Evolutionary conservation across 768 basidiomycete genomes (phyloP).

Genomic region (Mycena amicta): DNA sequence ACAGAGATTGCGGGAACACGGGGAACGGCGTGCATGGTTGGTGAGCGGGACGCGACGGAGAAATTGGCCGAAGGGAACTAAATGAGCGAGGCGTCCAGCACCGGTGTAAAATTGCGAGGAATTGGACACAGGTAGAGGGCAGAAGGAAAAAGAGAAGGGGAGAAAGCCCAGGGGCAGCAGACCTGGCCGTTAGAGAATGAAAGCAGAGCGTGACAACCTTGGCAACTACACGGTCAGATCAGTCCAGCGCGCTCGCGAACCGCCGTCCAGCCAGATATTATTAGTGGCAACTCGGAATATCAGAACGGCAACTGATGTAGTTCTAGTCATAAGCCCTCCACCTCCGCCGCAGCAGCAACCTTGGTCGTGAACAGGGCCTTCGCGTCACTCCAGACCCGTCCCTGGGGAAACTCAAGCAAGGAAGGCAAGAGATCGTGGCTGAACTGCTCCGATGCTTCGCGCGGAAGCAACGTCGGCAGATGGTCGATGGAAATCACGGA

Average conservation of each 20-base stretch:
- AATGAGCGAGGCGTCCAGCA: constrained; percentile 55
- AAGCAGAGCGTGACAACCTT: constrained; percentile 15
- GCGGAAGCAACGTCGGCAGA: constrained; percentile 89
- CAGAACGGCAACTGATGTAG: not conserved
- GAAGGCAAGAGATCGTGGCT: constrained; percentile 85
- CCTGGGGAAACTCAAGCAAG: constrained; percentile 64
- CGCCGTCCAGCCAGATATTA: not conserved
- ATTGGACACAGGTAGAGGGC: constrained; percentile 29
- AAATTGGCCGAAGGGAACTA: constrained; percentile 21
- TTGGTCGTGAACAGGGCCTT: constrained; percentile 77
- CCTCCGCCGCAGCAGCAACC: constrained; percentile 44
- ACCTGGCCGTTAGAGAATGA: constrained; percentile 26
- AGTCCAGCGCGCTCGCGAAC: constrained; percentile 1
- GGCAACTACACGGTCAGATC: not conserved
- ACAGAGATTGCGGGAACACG: constrained; percentile 70
- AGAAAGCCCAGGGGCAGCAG: constrained; percentile 26
- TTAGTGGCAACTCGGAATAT: not conserved
- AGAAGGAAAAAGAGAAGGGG: constrained; percentile 33
- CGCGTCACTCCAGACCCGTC: constrained; percentile 75
- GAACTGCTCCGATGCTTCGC: constrained; percentile 97
- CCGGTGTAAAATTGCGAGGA: constrained; percentile 34
- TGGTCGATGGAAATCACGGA: constrained; percentile 96
- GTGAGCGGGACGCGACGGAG: constrained; percentile 25
- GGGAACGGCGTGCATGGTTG: constrained; percentile 42
- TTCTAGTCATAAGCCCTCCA: constrained; percentile 31